A percentile compares a stretch with the other conserved stretches of the same genome.
Conservation (phyloP, 2,329 filamentous ascomycete genomes). For the Nannizziopsis arthrosporioides region DNA sequence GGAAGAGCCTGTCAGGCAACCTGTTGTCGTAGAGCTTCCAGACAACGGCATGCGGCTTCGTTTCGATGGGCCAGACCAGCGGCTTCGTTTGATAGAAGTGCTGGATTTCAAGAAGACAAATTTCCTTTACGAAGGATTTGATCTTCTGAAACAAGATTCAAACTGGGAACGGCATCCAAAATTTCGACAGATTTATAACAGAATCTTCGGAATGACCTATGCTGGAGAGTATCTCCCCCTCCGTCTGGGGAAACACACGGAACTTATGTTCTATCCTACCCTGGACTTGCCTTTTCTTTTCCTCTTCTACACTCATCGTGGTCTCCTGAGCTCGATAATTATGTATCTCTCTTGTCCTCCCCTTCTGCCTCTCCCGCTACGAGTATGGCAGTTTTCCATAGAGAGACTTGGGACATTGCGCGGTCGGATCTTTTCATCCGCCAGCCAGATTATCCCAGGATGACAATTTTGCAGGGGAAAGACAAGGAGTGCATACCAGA, state of each 20-base stretch:
- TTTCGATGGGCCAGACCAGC: conserved; percentile 88
- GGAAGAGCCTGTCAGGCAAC: conserved; percentile 59
- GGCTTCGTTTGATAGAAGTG: conserved; percentile 80
- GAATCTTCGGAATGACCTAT: conserved; percentile 86
- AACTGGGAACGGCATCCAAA: conserved; percentile 43
- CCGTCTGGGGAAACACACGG: conserved; percentile 45
- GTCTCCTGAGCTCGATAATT: conserved; percentile 56
- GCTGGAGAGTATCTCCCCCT: conserved; percentile 77
- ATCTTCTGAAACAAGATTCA: conserved; percentile 53
- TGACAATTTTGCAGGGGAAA: conserved; percentile 55
- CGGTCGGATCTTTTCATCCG: conserved; percentile 66
- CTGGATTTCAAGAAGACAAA: conserved; percentile 77
- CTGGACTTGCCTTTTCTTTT: conserved; percentile 88
- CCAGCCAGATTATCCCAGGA: conserved; percentile 60
- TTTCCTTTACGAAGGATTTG: conserved; percentile 69
- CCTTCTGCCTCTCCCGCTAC: conserved; percentile 63
- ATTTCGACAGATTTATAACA: conserved; percentile 83
- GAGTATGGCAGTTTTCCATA: conserved; percentile 83
- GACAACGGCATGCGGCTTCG: conserved; percentile 78
- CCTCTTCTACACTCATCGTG: conserved; percentile 62
- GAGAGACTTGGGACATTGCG: conserved; percentile 79
- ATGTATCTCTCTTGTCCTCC: conserved; percentile 74
- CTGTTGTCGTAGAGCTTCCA: conserved; percentile 64
- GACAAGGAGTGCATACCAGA: conserved; percentile 72
- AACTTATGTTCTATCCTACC: conserved; percentile 84